Evolutionary conservation across 2,329 filamentous ascomycete species (phyloP).

Genomic region (Dothidotthia symphoricarpi): DNA sequence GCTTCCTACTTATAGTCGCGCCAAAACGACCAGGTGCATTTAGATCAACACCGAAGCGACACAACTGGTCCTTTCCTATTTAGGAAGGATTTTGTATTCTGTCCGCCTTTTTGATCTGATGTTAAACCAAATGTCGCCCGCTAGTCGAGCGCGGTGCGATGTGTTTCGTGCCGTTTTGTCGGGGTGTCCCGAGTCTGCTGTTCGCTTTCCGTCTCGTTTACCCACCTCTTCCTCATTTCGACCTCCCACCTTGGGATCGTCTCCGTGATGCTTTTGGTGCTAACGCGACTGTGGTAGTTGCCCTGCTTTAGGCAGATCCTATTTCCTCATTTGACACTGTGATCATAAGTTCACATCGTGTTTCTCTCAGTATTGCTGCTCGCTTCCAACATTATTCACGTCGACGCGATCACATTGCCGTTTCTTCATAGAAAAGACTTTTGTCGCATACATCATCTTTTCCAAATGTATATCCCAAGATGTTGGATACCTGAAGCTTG

Average conservation of each 20-base stretch:
- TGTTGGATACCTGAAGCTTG: too few species aligned
- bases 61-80: constrained; percentile 28
- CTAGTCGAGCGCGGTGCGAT: constrained; percentile 21
- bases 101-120: constrained; percentile 26
- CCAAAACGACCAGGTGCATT: constrained; percentile 24
- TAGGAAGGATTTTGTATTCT: constrained; percentile 31
- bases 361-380: too few species aligned
- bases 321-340: not conserved
- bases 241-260: not conserved
- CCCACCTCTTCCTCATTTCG: constrained; percentile 11
- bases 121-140: constrained; percentile 14
- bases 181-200: constrained; percentile 23
- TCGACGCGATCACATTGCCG: too few species aligned
- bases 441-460: too few species aligned
- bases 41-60: constrained; percentile 33
- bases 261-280: constrained; percentile 3
- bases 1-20: constrained; percentile 32
- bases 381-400: too few species aligned
- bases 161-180: constrained; percentile 16
- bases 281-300: constrained; percentile 2
- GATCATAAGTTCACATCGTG: too few species aligned
- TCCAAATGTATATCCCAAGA: too few species aligned
- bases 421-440: too few species aligned
- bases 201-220: constrained; percentile 16
- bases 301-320: constrained; percentile 4